Evolutionary conservation across 345 rosid genomes (phyloP).

Genomic region (Brassica incana): DNA sequence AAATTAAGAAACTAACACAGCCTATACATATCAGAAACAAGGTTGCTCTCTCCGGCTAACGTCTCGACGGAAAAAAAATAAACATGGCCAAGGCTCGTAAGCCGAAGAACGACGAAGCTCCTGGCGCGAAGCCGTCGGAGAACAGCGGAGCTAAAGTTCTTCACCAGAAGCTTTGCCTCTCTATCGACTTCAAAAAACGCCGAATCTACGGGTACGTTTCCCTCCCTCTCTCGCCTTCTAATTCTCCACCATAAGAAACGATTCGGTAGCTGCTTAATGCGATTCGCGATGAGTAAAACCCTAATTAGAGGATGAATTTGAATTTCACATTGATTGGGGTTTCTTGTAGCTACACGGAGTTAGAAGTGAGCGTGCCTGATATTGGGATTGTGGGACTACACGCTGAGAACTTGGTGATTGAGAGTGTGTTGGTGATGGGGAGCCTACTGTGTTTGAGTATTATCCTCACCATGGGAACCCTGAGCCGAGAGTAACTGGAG

Average conservation of each 20-base stretch:
- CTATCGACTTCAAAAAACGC: slow-evolving; percentile 65
- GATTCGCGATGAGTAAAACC: slow-evolving; percentile 24
- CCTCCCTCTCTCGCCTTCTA: slow-evolving; percentile 13
- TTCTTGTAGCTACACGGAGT: slow-evolving; percentile 68
- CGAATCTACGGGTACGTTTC: slow-evolving; percentile 78
- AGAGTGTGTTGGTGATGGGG: slow-evolving; percentile 92
- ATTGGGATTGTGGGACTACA: slow-evolving; percentile 87
- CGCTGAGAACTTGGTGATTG: slow-evolving; percentile 91
- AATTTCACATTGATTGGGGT: not conserved
- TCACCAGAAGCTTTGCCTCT: slow-evolving; percentile 95
- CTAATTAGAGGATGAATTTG: not conserved
- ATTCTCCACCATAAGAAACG: not conserved
- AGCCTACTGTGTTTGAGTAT: slow-evolving; percentile 82
- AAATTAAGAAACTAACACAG: slow-evolving; percentile 6
- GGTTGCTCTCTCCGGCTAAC: slow-evolving; percentile 19
- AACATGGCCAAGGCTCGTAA: slow-evolving; percentile 91
- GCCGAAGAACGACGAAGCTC: slow-evolving; percentile 68
- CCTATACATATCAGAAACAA: not conserved
- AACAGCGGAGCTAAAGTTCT: slow-evolving; percentile 75
- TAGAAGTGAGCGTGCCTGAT: slow-evolving; percentile 91
- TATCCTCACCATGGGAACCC: slow-evolving; percentile 67
- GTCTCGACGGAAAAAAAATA: not conserved
- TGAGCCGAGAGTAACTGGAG: slow-evolving; percentile 61
- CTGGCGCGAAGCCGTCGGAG: slow-evolving; percentile 63
- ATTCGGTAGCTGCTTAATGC: not conserved